Evolutionary conservation across 2,329 filamentous ascomycete genomes (phyloP).

Genomic region (Bisporella sp.): DNA sequence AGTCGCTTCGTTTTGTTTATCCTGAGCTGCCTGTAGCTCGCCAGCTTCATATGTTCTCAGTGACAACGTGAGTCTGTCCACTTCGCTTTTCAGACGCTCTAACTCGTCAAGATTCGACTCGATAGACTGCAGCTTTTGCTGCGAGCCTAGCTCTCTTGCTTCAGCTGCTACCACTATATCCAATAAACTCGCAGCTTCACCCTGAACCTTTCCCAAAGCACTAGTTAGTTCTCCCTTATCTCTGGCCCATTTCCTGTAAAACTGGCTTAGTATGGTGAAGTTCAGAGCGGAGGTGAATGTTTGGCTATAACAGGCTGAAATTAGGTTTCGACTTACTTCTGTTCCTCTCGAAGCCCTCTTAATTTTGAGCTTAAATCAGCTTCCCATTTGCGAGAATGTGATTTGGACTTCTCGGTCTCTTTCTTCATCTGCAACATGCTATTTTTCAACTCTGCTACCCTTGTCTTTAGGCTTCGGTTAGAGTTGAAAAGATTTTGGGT

Average conservation of each 20-base stretch:
- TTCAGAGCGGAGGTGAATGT: neutral
- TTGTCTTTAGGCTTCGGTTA: constrained; percentile 66
- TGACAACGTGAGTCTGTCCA: constrained; percentile 51
- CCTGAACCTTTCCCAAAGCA: constrained; percentile 49
- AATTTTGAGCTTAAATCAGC: constrained; percentile 62
- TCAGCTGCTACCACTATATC: constrained; percentile 62
- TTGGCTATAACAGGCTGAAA: neutral
- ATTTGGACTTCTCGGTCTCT: constrained; percentile 65
- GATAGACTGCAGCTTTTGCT: constrained; percentile 57
- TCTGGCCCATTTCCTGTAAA: constrained; percentile 39
- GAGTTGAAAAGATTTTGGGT: constrained; percentile 74
- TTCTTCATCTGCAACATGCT: constrained; percentile 62
- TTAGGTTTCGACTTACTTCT: constrained; percentile 37
- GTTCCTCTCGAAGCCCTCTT: constrained; percentile 59
- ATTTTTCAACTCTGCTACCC: constrained; percentile 66
- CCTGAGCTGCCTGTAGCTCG: constrained; percentile 44
- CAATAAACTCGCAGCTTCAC: constrained; percentile 58
- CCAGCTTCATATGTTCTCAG: constrained; percentile 58
- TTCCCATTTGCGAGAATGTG: constrained; percentile 73
- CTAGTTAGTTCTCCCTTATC: constrained; percentile 50
- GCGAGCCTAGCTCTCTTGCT: constrained; percentile 55
- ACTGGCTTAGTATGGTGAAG: no score
- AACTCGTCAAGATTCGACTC: constrained; percentile 55
- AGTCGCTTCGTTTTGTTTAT: constrained; percentile 47
- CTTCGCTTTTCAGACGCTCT: constrained; percentile 50